Conservation (phyloP, 768 basidiomycete genomes). For the Suillus luteus region DNA sequence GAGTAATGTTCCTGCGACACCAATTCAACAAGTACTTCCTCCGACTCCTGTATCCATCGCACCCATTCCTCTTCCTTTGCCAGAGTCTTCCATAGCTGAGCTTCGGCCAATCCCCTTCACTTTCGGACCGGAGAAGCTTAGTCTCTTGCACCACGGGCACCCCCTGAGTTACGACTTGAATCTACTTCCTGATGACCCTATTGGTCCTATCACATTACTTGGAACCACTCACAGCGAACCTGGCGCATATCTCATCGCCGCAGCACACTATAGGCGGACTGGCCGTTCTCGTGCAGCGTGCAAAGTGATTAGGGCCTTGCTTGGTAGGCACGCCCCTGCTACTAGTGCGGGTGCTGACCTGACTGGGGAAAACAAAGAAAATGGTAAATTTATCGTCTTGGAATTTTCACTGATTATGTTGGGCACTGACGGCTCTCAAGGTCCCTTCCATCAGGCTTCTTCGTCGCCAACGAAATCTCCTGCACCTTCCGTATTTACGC, state of each 20-base stretch:
- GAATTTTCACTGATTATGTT: conserved; percentile 16
- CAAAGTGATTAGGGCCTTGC: conserved; percentile 29
- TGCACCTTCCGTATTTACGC: conserved; percentile 15
- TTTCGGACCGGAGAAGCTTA: conserved; percentile 19
- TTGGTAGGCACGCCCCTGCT: conserved; percentile 17
- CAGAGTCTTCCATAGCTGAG: conserved; percentile 16
- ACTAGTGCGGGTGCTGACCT: background rate
- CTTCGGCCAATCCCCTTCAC: conserved; percentile 12
- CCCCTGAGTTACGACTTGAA: conserved; percentile 31
- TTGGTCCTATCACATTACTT: conserved; percentile 29
- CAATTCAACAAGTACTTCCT: conserved; percentile 13
- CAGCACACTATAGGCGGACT: conserved; percentile 36
- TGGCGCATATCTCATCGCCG: conserved; percentile 32
- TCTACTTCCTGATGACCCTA: conserved; percentile 33
- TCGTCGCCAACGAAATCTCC: conserved; percentile 14
- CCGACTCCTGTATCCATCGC: conserved; percentile 17
- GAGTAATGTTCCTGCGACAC: conserved; percentile 15
- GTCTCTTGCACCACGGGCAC: conserved; percentile 30
- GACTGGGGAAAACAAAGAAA: conserved; percentile 15
- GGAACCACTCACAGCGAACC: conserved; percentile 32
- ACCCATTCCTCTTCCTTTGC: conserved; percentile 18
- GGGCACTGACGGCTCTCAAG: conserved; percentile 17
- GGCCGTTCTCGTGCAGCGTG: conserved; percentile 34
- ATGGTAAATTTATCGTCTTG: conserved; percentile 27
- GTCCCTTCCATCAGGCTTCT: conserved; percentile 12